Evolutionary conservation across 768 basidiomycete species (phyloP), one percentile per base, ranked within the genome.

Genomic region (Stropharia rugosoannulata): DNA sequence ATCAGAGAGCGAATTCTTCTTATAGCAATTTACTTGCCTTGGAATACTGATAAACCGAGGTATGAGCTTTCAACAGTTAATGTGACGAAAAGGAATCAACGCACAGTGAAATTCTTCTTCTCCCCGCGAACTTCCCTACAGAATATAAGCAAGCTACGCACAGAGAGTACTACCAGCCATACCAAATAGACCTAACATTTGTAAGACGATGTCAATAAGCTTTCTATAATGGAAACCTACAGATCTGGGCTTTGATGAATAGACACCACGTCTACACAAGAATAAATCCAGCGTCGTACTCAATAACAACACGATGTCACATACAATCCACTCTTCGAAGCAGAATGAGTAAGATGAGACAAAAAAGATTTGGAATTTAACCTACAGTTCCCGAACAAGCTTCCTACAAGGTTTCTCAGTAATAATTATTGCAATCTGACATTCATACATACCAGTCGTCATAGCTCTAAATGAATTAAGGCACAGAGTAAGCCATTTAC

Each of bases 111-210:
- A 63, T 95, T 87, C 48, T 89, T 82, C 69, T 89, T 83, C 68
- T 84, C 84, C 60, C 89, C 87, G 56, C 95, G 80, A 15, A 98
- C 95, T 74, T 98, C 95, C 94, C 90, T 92, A 60, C 48, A 56
- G 39, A 44, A 27, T 49, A 32, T 44, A 35, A 44, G 42, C 46
- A 27, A 49, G 43, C 15, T 19, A 6, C 11, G 44, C 25, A 44
- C 13, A 37, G 11, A 8, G 16, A 22, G n/a, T 38, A 10, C 37
- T 5, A 54, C 5, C 18, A 19, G 10, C 37, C 12, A 37, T 71
- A 90, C 89, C 91, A 94, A 64, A 93, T 93, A 22, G 90, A 91
- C 59, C 87, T 90, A 63, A 16, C 37, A 3, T 49, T n/a, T n/a
- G 43, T 40, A n/a, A 52, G 54, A 25, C 3, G 11, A n/a, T 18